phyloP scores from a whole-genome alignment of 1,284 basidiomycete species.

The Boletus mariae region DNA sequence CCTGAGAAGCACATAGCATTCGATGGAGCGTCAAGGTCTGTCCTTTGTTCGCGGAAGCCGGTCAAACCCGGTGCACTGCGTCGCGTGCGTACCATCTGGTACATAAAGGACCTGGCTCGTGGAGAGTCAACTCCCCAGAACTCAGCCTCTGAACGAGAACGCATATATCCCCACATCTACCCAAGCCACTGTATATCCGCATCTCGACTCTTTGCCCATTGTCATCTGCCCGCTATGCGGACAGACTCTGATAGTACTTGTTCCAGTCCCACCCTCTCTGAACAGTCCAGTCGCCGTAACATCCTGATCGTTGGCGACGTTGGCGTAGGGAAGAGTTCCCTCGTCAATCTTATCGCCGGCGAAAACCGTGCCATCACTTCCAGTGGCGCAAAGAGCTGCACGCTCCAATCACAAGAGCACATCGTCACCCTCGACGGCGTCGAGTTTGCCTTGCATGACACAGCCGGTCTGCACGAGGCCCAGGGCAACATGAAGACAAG shows the following conservation, averaged over 20 bases:
- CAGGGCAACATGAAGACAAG: constrained; percentile 18
- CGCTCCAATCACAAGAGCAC: constrained; percentile 19
- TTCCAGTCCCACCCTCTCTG: constrained; percentile 14
- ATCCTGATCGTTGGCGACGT: constrained; percentile 28
- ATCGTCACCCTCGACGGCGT: constrained; percentile 10
- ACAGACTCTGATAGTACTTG: constrained; percentile 6
- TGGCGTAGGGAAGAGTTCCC: constrained; percentile 33
- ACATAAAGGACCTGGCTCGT: constrained; percentile 19
- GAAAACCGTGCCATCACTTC: constrained; percentile 20
- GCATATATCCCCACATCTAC: not conserved
- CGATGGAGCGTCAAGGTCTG: not conserved
- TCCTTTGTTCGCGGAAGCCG: constrained; percentile 11
- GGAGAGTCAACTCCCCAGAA: constrained; percentile 2
- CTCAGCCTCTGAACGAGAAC: constrained; percentile 2
- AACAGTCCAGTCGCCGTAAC: constrained; percentile 20
- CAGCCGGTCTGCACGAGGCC: constrained; percentile 39
- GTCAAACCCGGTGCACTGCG: constrained; percentile 4
- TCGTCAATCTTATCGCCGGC: constrained; percentile 31
- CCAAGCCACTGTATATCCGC: not conserved
- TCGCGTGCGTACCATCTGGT: constrained; percentile 7
- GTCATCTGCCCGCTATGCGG: constrained; percentile 14
- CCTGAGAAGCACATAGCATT: constrained; percentile 14
- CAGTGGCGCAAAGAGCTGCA: constrained; percentile 21
- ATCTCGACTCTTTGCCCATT: constrained; percentile 1
- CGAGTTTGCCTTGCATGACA: constrained; percentile 35